A percentile compares a stretch with the other conserved stretches of the same genome.
Conservation (phyloP, 1,284 basidiomycete species). For the Phellinidium pouzarii region DNA sequence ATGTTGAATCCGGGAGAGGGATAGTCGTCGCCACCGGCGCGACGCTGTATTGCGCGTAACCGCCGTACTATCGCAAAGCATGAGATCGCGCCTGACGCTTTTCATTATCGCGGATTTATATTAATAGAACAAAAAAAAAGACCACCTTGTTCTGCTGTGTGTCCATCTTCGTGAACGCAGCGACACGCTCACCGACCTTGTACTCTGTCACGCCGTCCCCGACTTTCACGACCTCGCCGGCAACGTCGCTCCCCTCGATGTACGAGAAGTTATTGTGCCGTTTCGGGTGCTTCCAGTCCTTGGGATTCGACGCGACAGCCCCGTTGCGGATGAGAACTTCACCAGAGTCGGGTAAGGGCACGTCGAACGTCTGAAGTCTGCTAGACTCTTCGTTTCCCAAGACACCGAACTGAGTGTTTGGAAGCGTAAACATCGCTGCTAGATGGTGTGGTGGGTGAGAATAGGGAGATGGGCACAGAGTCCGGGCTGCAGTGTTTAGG, state of each 20-base stretch:
- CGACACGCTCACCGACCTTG: conserved; percentile 19
- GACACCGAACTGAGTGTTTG: too few species aligned
- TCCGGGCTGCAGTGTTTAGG: too few species aligned
- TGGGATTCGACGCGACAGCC: conserved; percentile 28
- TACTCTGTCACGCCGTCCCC: conserved; percentile 15
- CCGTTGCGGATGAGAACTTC: conserved; percentile 31
- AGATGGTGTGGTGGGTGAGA: too few species aligned
- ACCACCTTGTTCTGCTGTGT: conserved; percentile 14
- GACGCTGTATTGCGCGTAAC: conserved; percentile 15
- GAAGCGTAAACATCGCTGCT: too few species aligned
- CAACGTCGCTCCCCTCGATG: conserved; percentile 19
- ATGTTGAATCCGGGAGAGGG: conserved; percentile 1
- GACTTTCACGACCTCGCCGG: conserved; percentile 14
- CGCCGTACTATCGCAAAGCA: conserved; percentile 12
- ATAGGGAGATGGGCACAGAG: too few species aligned
- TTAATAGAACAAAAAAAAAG: neutral
- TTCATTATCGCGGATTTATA: neutral
- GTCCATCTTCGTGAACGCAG: conserved; percentile 25
- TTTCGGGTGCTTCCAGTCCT: conserved; percentile 24
- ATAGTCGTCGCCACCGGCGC: conserved; percentile 12
- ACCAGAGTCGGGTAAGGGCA: conserved; percentile 14
- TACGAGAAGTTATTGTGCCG: conserved; percentile 7
- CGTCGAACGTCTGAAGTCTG: conserved; percentile 1
- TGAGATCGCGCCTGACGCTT: neutral
- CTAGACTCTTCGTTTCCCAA: too few species aligned